Conservation (phyloP, 2,329 filamentous ascomycete species). For the Harringtonia aguacate region DNA sequence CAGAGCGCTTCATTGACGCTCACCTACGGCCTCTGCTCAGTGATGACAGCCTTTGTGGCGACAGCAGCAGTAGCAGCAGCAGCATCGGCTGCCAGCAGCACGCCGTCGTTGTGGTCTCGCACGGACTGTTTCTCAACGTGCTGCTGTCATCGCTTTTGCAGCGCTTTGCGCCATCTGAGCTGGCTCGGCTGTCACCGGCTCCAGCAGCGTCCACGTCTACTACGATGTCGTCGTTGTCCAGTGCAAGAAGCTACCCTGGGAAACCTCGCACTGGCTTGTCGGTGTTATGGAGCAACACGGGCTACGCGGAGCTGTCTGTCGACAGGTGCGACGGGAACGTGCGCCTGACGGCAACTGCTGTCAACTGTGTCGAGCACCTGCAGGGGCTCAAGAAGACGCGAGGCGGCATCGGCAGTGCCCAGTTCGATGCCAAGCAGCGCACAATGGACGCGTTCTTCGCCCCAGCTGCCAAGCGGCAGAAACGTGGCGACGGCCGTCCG, state of each 20-base stretch:
- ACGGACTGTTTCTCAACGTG: slow-evolving; percentile 68
- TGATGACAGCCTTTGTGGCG: too few relatives aligned
- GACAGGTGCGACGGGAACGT: neutral
- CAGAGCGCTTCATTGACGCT: slow-evolving; percentile 53
- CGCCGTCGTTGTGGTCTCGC: slow-evolving; percentile 61
- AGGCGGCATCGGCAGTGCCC: slow-evolving; percentile 70
- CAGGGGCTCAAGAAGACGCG: slow-evolving; percentile 64
- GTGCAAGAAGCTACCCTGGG: slow-evolving; percentile 5
- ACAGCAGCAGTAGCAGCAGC: slow-evolving; percentile 17
- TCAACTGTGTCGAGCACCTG: slow-evolving; percentile 66
- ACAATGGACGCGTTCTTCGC: slow-evolving; percentile 68
- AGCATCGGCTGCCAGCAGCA: slow-evolving; percentile 16
- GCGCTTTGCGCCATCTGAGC: slow-evolving; percentile 30
- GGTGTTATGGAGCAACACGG: slow-evolving; percentile 42
- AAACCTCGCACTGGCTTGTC: slow-evolving; percentile 15
- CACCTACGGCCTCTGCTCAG: slow-evolving; percentile 48
- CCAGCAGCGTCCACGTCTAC: too few relatives aligned
- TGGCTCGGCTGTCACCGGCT: slow-evolving; percentile 11
- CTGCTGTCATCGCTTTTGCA: slow-evolving; percentile 54
- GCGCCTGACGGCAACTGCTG: slow-evolving; percentile 17
- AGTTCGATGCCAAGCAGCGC: slow-evolving; percentile 64
- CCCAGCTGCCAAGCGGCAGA: slow-evolving; percentile 36
- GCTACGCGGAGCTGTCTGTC: slow-evolving; percentile 26
- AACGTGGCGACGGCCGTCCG: slow-evolving; percentile 12
- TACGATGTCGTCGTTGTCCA: too few relatives aligned